Evolutionary conservation across 495 filamentous ascomycete species (phyloP).

Genomic region (Talaromyces proteolyticus): DNA sequence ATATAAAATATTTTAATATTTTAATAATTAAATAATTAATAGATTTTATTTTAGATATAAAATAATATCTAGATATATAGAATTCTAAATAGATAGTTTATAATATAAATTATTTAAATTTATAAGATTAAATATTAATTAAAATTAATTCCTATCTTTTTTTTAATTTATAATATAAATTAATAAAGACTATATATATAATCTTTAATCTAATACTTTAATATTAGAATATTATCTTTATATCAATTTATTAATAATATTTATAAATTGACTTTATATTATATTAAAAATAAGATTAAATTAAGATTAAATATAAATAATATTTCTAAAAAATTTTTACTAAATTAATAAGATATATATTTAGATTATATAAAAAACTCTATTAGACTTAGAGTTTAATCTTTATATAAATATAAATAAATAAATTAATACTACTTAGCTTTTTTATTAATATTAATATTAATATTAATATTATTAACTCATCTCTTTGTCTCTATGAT

Average conservation of each 20-base stretch:
- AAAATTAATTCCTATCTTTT: too few species aligned
- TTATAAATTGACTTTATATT: neutral
- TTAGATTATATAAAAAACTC: neutral
- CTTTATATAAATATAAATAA: constrained; percentile 1
- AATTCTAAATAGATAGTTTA: too few species aligned
- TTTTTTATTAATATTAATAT: neutral
- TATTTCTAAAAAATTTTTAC: neutral
- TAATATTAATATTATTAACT: neutral
- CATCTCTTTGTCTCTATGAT: neutral
- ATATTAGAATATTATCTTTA: neutral
- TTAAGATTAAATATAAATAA: neutral
- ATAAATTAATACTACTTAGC: neutral
- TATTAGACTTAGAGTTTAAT: neutral
- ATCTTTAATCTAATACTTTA: neutral
- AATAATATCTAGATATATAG: too few species aligned
- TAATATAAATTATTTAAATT: too few species aligned
- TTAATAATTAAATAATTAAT: too few species aligned
- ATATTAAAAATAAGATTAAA: neutral
- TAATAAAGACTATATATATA: too few species aligned
- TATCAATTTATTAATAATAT: neutral
- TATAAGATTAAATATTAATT: too few species aligned
- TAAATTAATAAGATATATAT: neutral
- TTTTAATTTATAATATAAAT: too few species aligned
- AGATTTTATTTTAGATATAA: too few species aligned
- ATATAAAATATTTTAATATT: too few species aligned